Percentiles rank a stretch among this genome's conserved stretches.
Conservation (phyloP, 192 early-diverging fungal genomes). For the Entomortierella lignicola region DNA sequence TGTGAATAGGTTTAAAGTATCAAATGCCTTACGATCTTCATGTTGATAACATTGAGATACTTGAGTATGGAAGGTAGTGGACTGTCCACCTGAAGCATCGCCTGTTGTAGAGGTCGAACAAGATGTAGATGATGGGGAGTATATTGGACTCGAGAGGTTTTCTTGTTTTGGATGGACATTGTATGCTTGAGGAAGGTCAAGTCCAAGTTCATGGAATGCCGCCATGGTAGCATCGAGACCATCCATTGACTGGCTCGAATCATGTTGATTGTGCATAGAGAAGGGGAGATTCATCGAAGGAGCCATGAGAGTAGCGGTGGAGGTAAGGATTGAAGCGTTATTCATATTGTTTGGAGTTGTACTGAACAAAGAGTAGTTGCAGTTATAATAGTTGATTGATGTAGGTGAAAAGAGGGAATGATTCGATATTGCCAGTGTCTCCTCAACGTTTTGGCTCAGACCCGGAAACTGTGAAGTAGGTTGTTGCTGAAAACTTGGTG, state of each 20-base stretch:
- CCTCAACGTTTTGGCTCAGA: too few species aligned
- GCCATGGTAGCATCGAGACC: not conserved
- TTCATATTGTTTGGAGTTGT: not conserved
- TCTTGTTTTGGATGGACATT: not conserved
- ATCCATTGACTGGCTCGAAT: not conserved
- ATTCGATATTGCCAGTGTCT: too few species aligned
- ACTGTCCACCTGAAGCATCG: not conserved
- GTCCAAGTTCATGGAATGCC: not conserved
- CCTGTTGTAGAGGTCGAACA: not conserved
- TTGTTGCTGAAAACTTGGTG: too few species aligned
- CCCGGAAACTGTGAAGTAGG: too few species aligned
- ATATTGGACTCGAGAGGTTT: not conserved
- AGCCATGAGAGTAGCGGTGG: not conserved
- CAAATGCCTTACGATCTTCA: not conserved
- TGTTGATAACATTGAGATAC: not conserved
- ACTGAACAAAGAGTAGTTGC: too few species aligned
- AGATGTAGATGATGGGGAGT: not conserved
- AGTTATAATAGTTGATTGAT: too few species aligned
- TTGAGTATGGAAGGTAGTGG: not conserved
- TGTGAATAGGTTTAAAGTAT: slow-evolving; percentile 8
- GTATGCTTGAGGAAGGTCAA: not conserved
- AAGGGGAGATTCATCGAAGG: not conserved
- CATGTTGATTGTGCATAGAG: not conserved
- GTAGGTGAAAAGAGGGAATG: too few species aligned
- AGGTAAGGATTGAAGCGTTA: not conserved